Conservation (phyloP, 257 asterid genomes). For the Capsicum baccatum region DNA sequence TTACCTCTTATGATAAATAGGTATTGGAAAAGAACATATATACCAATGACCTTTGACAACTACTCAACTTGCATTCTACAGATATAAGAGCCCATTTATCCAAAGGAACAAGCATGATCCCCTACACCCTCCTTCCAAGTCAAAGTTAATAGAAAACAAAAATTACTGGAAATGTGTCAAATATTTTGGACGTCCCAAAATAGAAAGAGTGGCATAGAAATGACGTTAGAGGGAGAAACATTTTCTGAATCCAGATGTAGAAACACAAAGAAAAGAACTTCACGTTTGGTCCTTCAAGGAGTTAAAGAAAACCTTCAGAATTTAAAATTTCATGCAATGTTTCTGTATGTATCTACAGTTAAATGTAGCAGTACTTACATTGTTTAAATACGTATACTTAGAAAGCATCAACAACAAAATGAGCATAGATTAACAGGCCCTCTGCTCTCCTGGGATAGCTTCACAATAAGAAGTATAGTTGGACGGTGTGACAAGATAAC, state of each 20-base stretch:
- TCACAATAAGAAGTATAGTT: constrained; percentile 2
- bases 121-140: background rate
- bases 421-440: constrained; percentile 11
- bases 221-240: background rate
- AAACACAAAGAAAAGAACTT: constrained; percentile 15
- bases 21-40: background rate
- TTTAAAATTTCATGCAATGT: constrained; percentile 12
- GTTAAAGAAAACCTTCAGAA: background rate
- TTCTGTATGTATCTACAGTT: constrained; percentile 19
- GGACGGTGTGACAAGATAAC: background rate
- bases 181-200: background rate
- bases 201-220: background rate
- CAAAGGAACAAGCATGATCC: background rate
- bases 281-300: background rate
- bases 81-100: background rate
- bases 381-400: background rate
- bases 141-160: background rate
- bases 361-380: constrained; percentile 3
- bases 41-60: background rate
- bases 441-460: constrained; percentile 12
- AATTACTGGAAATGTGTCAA: background rate
- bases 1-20: constrained; percentile 22
- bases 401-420: background rate
- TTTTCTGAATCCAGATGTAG: background rate
- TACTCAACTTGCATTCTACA: background rate